Conservation (phyloP, 169 alveolate species). For the Eimeria falciformis region DNA sequence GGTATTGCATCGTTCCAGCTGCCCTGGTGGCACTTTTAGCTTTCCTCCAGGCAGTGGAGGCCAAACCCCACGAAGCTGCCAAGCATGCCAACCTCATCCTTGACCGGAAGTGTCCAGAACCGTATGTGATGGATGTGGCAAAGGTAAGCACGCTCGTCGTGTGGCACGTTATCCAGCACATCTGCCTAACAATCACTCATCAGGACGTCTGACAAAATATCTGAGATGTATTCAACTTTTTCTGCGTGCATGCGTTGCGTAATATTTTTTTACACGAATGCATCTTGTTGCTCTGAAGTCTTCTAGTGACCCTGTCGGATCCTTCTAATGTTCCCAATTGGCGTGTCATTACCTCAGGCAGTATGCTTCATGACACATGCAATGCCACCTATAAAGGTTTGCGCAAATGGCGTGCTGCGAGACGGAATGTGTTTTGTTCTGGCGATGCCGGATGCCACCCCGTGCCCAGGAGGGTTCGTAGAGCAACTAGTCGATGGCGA, state of each 20-base stretch:
- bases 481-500: conserved; percentile 23
- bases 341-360: neutral
- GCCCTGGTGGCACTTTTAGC: conserved; percentile 41
- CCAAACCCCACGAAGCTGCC: conserved; percentile 11
- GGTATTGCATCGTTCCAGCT: neutral
- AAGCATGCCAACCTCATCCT: neutral
- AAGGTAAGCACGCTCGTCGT: conserved; percentile 5
- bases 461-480: conserved; percentile 48
- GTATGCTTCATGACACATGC: conserved; percentile 29
- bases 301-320: neutral
- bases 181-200: neutral
- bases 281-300: neutral
- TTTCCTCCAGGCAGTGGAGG: neutral
- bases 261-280: neutral
- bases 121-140: conserved; percentile 48
- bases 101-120: conserved; percentile 39
- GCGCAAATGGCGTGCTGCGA: conserved; percentile 50
- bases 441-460: conserved; percentile 24
- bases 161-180: neutral
- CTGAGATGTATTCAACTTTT: neutral
- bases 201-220: neutral
- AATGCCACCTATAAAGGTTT: conserved; percentile 27
- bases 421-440: conserved; percentile 30
- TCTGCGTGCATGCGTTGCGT: neutral
- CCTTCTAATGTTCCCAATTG: neutral